Base-by-base conservation (phyloP, 2,329 filamentous ascomycete species). In the Cyphellophora europaea region DNA sequence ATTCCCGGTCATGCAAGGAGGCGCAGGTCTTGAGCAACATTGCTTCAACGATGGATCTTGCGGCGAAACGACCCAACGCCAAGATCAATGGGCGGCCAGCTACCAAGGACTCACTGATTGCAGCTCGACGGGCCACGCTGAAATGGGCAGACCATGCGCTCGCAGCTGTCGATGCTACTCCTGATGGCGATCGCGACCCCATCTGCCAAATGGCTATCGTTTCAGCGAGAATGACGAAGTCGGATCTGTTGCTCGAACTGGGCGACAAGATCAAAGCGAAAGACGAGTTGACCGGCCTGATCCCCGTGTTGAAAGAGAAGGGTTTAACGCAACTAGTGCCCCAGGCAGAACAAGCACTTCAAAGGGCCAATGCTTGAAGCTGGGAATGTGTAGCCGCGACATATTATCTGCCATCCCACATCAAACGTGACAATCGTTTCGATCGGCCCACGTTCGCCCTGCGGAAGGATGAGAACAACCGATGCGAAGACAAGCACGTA, bases 131-230 rank as follows among this genome's bases (percentile, higher is more conserved):
- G 19, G 42, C 47, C 8, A 45, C 37, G 2, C 32, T 49, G 17
- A 42, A 37, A 33, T 49, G 47, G 47, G 44, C 41, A 3, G 47
- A 48, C 28, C 44, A 49, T 25, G 46, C 46, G 3, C 44, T 49
- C 32, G 45, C 37, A 3, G 43, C 47, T 11, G 39, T 35, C 8
- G 45, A 46, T 25, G 37, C 36, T 10, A 42, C 48, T 18, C 30
- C 36, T 13, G 34, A 42, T 11, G 41, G 44, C 27, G 43, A 49
- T 17, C 39, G 43, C 14, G 44, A 49, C 27, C 36, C 41, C 8
- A 48, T 48, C 19, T 48, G 45, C 19, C 38, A 45, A 11, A 28
- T 45, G 28, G 41, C 43, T 4, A 18, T 44, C 19, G 34, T 49
- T 4, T 44, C 43, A 1, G 44, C 45, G 5, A 35, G 43, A 30